Evolutionary conservation across 2,329 filamentous ascomycete genomes (phyloP).

Genomic region (Pleoardoris graminearum): DNA sequence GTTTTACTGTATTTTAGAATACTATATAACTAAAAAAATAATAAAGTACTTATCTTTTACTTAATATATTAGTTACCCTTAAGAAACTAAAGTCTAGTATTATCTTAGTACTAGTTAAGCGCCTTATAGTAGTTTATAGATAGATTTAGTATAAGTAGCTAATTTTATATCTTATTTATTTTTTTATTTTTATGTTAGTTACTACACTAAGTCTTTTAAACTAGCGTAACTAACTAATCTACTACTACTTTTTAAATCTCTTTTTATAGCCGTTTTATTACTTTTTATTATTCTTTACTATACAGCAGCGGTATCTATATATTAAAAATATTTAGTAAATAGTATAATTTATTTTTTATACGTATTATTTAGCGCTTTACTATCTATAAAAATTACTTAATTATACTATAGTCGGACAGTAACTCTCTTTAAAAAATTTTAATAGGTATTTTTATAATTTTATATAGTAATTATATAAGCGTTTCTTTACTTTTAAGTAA

Average conservation of each 20-base stretch:
- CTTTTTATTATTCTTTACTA: constrained; percentile 7
- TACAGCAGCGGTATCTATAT: constrained; percentile 10
- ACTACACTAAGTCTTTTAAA: no score
- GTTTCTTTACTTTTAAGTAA: constrained; percentile 1
- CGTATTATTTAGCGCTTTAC: constrained; percentile 13
- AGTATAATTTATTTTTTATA: constrained; percentile 10
- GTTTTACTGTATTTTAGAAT: constrained; percentile 22
- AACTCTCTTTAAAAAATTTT: not conserved
- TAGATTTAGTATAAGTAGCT: constrained; percentile 40
- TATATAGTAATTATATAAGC: not conserved
- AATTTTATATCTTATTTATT: constrained; percentile 10
- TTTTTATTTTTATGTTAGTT: not conserved
- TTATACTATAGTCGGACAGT: not conserved
- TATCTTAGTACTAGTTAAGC: constrained; percentile 8
- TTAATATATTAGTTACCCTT: constrained; percentile 6
- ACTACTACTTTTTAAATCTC: no score
- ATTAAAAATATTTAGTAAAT: constrained; percentile 18
- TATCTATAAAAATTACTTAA: constrained; percentile 9
- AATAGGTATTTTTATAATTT: constrained; percentile 1
- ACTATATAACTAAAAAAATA: constrained; percentile 12
- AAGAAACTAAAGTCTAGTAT: constrained; percentile 23
- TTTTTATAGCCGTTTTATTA: not conserved
- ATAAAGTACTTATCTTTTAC: constrained; percentile 10
- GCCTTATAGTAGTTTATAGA: constrained; percentile 35
- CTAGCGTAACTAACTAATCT: no score